phyloP scores from a whole-genome alignment of 2,329 filamentous ascomycete genomes.

The Microsporum ferrugineum region DNA sequence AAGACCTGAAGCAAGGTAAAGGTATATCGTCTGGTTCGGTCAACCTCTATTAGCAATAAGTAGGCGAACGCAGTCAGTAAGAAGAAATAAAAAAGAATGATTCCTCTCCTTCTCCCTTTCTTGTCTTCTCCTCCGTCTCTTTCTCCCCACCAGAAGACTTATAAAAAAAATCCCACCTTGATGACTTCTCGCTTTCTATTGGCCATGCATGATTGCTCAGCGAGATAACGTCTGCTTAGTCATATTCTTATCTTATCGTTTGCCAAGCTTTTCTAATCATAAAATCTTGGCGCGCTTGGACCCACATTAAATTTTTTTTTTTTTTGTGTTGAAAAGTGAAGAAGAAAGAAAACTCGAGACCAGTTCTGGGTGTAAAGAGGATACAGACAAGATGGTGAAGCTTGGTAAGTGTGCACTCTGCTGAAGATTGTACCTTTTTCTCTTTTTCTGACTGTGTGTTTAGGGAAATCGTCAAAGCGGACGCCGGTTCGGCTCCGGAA shows the following conservation, averaged over 20 bases:
- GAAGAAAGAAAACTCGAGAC: neutral
- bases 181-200: neutral
- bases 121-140: neutral
- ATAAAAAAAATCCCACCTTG: neutral
- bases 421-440: neutral
- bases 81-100: neutral
- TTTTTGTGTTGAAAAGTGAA: neutral
- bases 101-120: neutral
- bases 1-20: neutral
- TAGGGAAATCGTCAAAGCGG: constrained; percentile 93
- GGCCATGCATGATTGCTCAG: neutral
- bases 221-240: neutral
- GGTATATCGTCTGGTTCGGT: neutral
- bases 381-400: constrained; percentile 29
- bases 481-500: constrained; percentile 77
- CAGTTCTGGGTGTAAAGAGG: neutral
- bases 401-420: constrained; percentile 22
- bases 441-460: neutral
- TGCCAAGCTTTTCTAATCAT: neutral
- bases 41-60: neutral
- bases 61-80: neutral
- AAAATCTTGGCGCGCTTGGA: neutral
- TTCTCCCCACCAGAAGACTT: neutral
- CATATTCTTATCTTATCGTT: neutral
- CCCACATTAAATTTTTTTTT: constrained; percentile 5